Conservation (phyloP, 306 rosid genomes). For the Boehmeria nivea region DNA sequence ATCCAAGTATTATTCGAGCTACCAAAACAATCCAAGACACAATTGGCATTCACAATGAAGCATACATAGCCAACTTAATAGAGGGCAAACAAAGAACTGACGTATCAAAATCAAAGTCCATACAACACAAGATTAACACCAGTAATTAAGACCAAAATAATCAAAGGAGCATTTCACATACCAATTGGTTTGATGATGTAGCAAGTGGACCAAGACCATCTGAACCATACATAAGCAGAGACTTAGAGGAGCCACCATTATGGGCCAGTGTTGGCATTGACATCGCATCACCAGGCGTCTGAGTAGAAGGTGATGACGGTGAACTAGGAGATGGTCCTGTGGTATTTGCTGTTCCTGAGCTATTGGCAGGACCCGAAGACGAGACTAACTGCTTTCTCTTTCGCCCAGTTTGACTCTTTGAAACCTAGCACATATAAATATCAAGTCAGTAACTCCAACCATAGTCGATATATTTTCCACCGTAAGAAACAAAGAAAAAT, state of each 20-base stretch:
- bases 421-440: slow-evolving; percentile 29
- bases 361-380: slow-evolving; percentile 53
- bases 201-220: slow-evolving; percentile 50
- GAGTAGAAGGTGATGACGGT: slow-evolving; percentile 54
- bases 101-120: no score
- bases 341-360: slow-evolving; percentile 64
- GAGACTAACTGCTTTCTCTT: slow-evolving; percentile 54
- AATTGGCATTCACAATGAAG: no score
- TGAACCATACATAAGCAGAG: slow-evolving; percentile 41
- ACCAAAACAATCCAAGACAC: no score
- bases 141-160: neutral
- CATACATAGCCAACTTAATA: no score
- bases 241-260: slow-evolving; percentile 43
- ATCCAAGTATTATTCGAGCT: no score
- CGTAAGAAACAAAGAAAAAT: neutral
- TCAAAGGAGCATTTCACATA: slow-evolving; percentile 17
- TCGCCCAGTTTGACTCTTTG: slow-evolving; percentile 40
- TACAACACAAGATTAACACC: neutral
- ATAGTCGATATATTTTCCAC: neutral
- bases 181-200: slow-evolving; percentile 55
- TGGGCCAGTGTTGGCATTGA: no score
- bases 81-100: neutral
- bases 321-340: slow-evolving; percentile 51
- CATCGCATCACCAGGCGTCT: slow-evolving; percentile 47
- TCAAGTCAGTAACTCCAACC: slow-evolving; percentile 18